These are phyloP conservation scores for Triangularia setosa DNA, from an alignment of 2,329 filamentous ascomycete species.

Conservation along the genomic window DNA sequence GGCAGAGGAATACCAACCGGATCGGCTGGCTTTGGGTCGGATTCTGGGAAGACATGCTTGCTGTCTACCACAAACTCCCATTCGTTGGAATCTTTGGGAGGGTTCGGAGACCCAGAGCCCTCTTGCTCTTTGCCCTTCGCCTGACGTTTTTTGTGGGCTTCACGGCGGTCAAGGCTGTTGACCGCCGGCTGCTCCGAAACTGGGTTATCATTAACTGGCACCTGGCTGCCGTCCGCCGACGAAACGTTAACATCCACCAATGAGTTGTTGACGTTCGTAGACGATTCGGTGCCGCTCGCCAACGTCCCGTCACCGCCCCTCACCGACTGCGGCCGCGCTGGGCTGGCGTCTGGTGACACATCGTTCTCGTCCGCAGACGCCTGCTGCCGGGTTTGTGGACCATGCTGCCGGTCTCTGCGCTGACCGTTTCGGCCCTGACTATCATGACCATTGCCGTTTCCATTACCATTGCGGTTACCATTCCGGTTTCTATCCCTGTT, in stretches of 20 bases:
- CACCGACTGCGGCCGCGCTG: neutral
- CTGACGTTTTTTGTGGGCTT: slow-evolving; percentile 3
- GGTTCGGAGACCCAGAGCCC: neutral
- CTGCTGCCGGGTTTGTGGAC: slow-evolving; percentile 5
- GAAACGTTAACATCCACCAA: neutral
- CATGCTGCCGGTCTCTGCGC: slow-evolving; percentile 15
- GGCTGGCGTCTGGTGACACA: neutral
- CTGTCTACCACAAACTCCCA: slow-evolving; percentile 37
- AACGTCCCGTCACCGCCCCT: neutral
- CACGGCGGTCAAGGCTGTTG: neutral
- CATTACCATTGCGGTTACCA: neutral
- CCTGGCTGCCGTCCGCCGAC: neutral
- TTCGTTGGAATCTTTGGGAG: slow-evolving; percentile 19
- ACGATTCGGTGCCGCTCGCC: neutral
- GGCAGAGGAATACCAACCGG: slow-evolving; percentile 46
- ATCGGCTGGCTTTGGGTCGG: slow-evolving; percentile 37
- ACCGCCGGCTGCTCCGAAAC: neutral
- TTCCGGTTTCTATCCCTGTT: slow-evolving; percentile 3
- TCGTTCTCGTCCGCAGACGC: neutral
- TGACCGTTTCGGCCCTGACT: slow-evolving; percentile 8
- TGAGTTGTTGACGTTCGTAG: neutral
- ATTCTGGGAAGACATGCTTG: slow-evolving; percentile 37
- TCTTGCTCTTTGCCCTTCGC: slow-evolving; percentile 2
- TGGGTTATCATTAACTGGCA: neutral
- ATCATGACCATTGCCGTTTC: slow-evolving; percentile 7